phyloP scores from a whole-genome alignment of 768 basidiomycete genomes.

The Gloeophyllum trabeum region DNA sequence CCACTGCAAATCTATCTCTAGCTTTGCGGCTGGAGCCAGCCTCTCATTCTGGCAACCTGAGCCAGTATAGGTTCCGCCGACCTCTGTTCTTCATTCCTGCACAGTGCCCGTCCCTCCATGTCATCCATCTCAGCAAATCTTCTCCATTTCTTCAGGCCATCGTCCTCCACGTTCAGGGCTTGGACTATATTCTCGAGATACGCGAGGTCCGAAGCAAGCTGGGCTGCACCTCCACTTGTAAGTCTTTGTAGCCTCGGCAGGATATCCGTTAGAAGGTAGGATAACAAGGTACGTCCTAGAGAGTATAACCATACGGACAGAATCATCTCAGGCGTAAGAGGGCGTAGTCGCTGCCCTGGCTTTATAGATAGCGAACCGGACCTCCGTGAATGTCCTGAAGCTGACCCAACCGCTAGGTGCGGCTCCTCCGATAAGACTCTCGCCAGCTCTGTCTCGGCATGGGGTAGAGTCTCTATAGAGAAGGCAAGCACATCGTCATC shows the following conservation, averaged over 20 bases:
- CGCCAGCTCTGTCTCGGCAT: slow-evolving; percentile 45
- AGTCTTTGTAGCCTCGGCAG: slow-evolving; percentile 65
- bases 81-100: background rate
- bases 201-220: slow-evolving; percentile 77
- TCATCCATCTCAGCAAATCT: slow-evolving; percentile 55
- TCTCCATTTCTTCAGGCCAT: slow-evolving; percentile 74
- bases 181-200: slow-evolving; percentile 87
- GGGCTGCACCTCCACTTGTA: slow-evolving; percentile 59
- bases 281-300: slow-evolving; percentile 71
- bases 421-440: slow-evolving; percentile 25
- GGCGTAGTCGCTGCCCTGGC: slow-evolving; percentile 4
- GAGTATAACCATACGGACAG: slow-evolving; percentile 89
- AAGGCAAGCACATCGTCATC: slow-evolving; percentile 87
- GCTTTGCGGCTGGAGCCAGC: slow-evolving; percentile 8
- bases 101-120: slow-evolving; percentile 16
- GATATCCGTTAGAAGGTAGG: slow-evolving; percentile 55
- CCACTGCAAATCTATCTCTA: background rate
- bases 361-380: slow-evolving; percentile 22
- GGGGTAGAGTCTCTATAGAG: slow-evolving; percentile 74
- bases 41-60: slow-evolving; percentile 20
- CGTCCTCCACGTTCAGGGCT: slow-evolving; percentile 82
- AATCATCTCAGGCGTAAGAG: slow-evolving; percentile 65
- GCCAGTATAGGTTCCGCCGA: slow-evolving; percentile 6
- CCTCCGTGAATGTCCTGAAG: slow-evolving; percentile 13
- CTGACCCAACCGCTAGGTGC: slow-evolving; percentile 9